These are phyloP conservation scores for Fistulina hepatica DNA, from an alignment of 1,284 basidiomycete genomes.

Conservation along the genomic window DNA sequence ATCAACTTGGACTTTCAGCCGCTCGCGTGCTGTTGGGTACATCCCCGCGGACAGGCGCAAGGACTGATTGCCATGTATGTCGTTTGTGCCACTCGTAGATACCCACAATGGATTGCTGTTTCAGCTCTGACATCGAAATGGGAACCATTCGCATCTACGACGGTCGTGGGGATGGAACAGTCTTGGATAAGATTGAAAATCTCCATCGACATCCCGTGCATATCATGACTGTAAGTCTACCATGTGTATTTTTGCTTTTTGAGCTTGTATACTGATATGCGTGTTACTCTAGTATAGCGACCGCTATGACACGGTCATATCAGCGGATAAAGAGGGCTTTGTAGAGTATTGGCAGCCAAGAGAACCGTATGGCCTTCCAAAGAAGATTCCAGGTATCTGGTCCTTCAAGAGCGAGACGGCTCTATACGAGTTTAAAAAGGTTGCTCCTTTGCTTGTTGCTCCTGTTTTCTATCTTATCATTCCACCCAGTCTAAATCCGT, in stretches of 20 bases:
- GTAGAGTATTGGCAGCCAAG: constrained; percentile 93
- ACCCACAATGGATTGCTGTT: constrained; percentile 5
- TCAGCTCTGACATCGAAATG: constrained; percentile 68
- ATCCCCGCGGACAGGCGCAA: constrained; percentile 78
- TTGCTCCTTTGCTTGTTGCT: constrained; percentile 20
- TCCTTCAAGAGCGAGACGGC: constrained; percentile 87
- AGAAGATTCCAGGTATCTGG: constrained; percentile 75
- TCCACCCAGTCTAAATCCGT: constrained; percentile 70
- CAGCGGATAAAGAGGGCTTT: constrained; percentile 91
- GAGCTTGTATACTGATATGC: constrained; percentile 1
- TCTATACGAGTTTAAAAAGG: constrained; percentile 98
- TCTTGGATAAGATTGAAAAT: constrained; percentile 63
- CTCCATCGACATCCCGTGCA: constrained; percentile 86
- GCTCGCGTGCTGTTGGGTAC: constrained; percentile 88
- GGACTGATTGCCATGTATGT: constrained; percentile 80
- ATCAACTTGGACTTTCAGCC: constrained; percentile 82
- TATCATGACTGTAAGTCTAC: constrained; percentile 67
- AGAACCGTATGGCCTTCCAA: constrained; percentile 80
- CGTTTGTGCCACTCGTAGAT: constrained; percentile 2
- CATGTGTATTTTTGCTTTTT: constrained; percentile 7
- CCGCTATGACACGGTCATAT: constrained; percentile 83
- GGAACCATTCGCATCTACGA: constrained; percentile 86
- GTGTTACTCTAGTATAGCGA: constrained; percentile 66
- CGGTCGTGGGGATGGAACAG: constrained; percentile 73
- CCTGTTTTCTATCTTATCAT: constrained; percentile 3